A percentile compares a stretch with the other conserved stretches of the same genome.
Evolutionary conservation across 2,329 filamentous ascomycete genomes (phyloP).

Genomic region (Whalleya microplaca): DNA sequence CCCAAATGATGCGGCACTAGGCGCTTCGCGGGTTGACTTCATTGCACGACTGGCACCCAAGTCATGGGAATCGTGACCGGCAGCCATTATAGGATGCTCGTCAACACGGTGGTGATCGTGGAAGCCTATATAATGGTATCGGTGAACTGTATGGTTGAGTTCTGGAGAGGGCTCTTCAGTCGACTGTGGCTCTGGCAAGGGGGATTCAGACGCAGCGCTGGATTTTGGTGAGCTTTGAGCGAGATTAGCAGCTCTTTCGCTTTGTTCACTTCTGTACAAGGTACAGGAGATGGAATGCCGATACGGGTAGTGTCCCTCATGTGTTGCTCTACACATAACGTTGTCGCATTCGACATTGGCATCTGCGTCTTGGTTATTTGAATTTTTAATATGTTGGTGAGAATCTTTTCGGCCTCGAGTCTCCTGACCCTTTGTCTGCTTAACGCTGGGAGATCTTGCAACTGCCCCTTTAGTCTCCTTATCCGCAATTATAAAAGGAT

Average conservation of each 20-base stretch:
- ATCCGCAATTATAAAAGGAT: conserved; percentile 32
- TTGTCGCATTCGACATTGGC: conserved; percentile 34
- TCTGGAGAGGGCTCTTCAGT: conserved; percentile 2
- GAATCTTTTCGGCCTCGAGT: not conserved
- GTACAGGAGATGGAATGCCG: conserved; percentile 41
- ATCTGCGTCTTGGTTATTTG: conserved; percentile 7
- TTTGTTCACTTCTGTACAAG: conserved; percentile 26
- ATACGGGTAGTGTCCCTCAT: conserved; percentile 33
- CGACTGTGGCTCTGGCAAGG: conserved; percentile 2
- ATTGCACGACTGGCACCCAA: conserved; percentile 1
- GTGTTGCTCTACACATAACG: conserved; percentile 35
- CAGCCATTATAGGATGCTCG: conserved; percentile 37
- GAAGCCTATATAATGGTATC: conserved; percentile 39
- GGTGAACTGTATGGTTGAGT: conserved; percentile 17
- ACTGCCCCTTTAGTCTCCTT: conserved; percentile 11
- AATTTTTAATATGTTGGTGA: not conserved
- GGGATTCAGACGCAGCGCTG: not conserved
- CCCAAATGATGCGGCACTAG: not conserved
- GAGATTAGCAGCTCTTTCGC: conserved; percentile 5
- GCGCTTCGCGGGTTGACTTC: not conserved
- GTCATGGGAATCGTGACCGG: conserved; percentile 17
- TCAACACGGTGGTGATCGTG: conserved; percentile 40
- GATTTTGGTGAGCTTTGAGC: not conserved
- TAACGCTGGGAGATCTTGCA: not conserved
- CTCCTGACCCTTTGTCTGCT: not conserved